Base-by-base conservation (phyloP, 495 filamentous ascomycete species). In the Clavariopsis aquatica region DNA sequence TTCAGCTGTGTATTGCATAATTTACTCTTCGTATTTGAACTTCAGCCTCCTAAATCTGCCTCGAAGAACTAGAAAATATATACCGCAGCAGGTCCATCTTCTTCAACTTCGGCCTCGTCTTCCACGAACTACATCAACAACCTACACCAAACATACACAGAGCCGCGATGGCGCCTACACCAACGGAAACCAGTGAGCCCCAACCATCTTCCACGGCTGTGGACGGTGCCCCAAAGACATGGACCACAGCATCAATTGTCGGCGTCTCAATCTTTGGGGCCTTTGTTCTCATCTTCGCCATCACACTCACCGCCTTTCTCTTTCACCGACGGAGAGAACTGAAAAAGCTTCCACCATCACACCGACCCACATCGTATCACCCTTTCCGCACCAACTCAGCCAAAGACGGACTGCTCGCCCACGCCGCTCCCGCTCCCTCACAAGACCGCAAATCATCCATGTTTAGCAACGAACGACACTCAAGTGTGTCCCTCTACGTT, bases 371-470 rank as follows among this genome's bases (percentile, higher is more conserved):
- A n/a, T 64, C 65, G 1, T 68, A 68, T 52, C 65, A 34, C 17
- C 65, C 65, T 22, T 68, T 56, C 55, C 59, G 65, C 19, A 59
- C 46, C 19, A 58, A 55, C 23, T 54, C 49, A 45, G 26, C 29
- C 22, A 67, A 62, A 34, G 17, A 8, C 27, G 60, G 65, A 26
- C 60, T 68, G 6, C 54, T 68, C 27, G 59, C 59, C 13, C 63
- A 68, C 23, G 59, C 59, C 5, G 65, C 52, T 13, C 46, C 52
- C 1, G 29, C 24, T 8, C 64, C 64, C 15, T 46, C 52, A 12
- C n/a, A 52, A 53, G 64, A 67, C 57, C 60, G 63, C 49, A 64
- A 58, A 29, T 34, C 49, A 10, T 53, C 23, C 60, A 68, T 68
- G 65, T 68, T 68, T 55, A 58, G 46, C 31, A 17, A 58, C n/a